Base-by-base conservation (phyloP, 1,139 yeast species). In the Taphrina confusa region DNA sequence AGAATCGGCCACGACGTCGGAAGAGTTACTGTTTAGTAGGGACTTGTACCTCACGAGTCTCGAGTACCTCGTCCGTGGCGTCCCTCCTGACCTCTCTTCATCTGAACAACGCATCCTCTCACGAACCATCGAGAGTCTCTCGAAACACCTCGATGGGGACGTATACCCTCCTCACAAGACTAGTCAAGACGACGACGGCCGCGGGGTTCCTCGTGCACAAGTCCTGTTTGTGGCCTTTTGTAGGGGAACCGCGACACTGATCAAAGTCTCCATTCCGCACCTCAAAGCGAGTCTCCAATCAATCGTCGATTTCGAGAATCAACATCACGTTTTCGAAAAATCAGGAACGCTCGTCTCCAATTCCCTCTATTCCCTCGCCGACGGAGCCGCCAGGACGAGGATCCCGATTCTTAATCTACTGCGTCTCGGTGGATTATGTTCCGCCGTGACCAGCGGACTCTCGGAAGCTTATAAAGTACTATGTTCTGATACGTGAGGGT, bases 231-330 rank as follows among this genome's bases (percentile, higher is more conserved):
- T 47, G 9, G 30, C 25, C 5, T 31, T 47, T 2, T 47, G 52
- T 8, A 27, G 52, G 8, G 52, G 52, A 16, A 47, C 52, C 9
- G 52, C 52, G 30, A 33, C 42, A 4, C 6, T 47, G 27, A 47
- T 47, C 52, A 47, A 34, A 20, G 6, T 47, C 25, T 31, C 52
- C 20, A 34, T 47, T 2, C 52, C 52, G 14, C 27, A 42, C n/a
- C 20, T 47, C 42, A 47, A 33, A 33, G 31, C 18, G 2, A 42
- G 52, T 8, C 11, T 47, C 36, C 18, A n/a, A 18, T 11, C 52
- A 2, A n/a, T 33, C 2, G n/a, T 47, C 42, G 42, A 47, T 9
- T 47, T 47, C 14, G 52, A 47, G 42, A 47, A 47, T 12, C 39
- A 22, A 14, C 33, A 31, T 18, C 39, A 47, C 31, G 42, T 47